Base-by-base conservation (phyloP, 371 early-diverging fungal species). In the Dipsacomyces acuminosporus region DNA sequence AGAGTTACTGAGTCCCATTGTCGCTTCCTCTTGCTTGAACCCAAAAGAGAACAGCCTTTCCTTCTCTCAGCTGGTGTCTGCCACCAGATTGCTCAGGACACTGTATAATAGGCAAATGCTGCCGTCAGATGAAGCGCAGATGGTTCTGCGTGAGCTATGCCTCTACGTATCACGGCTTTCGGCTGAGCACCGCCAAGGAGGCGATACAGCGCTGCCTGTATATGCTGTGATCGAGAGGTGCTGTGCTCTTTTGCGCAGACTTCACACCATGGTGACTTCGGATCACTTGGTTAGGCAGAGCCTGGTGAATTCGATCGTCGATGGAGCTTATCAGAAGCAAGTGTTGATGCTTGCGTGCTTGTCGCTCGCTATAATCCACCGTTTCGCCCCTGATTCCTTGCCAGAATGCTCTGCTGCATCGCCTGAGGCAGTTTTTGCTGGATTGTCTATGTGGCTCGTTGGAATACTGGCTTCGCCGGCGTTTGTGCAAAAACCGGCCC, bases 401-500 rank as follows among this genome's bases (percentile, higher is more conserved):
- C 6, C 25, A 13, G 63, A 62, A 17, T 25, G 53, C 17, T 34
- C 46, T 11, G n/a, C 45, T 6, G 34, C 13, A 2, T 15, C 45
- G 1, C 21, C 44, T 1, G 67, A 67, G 33, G 58, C 51, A 1
- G 21, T 24, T 20, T 62, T 57, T 41, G 54, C 58, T 5, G 54
- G 63, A 1, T 46, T 63, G 4, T 48, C 51, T 6, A 26, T 51
- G 4, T 67, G 67, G 67, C 41, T 67, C 22, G 67, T 43, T 15
- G 43, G 54, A 2, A 30, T 18, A 24, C 40, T 53, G 25, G 36
- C 36, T 4, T 25, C 26, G 30, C 30, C 30, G 5, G 30, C 30
- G 11, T 7, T 5, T 11, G 11, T 11, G 7, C 30, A 30, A 11
- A 30, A 5, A 11, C 5, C 30, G 30, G 30, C 30, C 5, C 5